Percentiles rank a stretch among this genome's conserved stretches.
Conservation (phyloP, 768 basidiomycete species). For the Rhizopogon roseolus region DNA sequence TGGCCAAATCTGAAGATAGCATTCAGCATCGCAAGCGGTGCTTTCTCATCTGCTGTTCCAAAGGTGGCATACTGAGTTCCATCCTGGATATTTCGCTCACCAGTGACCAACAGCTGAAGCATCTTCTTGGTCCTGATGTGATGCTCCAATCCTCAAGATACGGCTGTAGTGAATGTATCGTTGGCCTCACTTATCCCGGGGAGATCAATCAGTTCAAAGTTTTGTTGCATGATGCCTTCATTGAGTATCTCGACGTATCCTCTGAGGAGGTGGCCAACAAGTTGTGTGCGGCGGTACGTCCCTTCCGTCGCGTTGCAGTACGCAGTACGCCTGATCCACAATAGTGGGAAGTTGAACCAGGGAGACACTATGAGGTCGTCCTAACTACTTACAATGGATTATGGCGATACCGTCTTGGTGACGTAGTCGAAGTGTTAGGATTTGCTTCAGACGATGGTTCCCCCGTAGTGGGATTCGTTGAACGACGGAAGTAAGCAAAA, state of each 20-base stretch:
- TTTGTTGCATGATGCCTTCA: background rate
- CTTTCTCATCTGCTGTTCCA: slow-evolving; percentile 11
- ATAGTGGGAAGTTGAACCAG: slow-evolving; percentile 12
- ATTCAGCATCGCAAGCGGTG: slow-evolving; percentile 14
- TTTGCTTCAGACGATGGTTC: slow-evolving; percentile 14
- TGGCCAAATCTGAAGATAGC: slow-evolving; percentile 13
- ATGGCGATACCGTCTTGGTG: slow-evolving; percentile 21
- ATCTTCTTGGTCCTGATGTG: slow-evolving; percentile 12
- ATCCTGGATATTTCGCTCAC: background rate
- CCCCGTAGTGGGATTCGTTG: slow-evolving; percentile 15
- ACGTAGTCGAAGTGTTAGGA: slow-evolving; percentile 13
- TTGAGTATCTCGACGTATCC: slow-evolving; percentile 15
- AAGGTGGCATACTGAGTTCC: background rate
- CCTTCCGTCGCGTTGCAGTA: background rate
- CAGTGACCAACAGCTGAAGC: slow-evolving; percentile 5
- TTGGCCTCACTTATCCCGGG: background rate
- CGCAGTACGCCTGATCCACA: slow-evolving; percentile 1
- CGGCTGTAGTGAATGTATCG: slow-evolving; percentile 5
- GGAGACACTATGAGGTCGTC: slow-evolving; percentile 13
- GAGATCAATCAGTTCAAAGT: slow-evolving; percentile 12
- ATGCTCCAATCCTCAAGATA: slow-evolving; percentile 6
- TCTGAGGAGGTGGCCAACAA: slow-evolving; percentile 8
- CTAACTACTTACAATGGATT: slow-evolving; percentile 15
- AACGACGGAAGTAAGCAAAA: slow-evolving; percentile 13
- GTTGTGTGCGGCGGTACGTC: slow-evolving; percentile 13